Evolutionary conservation across 306 rosid genomes (phyloP).

Genomic region (Sphenostylis stenocarpa): DNA sequence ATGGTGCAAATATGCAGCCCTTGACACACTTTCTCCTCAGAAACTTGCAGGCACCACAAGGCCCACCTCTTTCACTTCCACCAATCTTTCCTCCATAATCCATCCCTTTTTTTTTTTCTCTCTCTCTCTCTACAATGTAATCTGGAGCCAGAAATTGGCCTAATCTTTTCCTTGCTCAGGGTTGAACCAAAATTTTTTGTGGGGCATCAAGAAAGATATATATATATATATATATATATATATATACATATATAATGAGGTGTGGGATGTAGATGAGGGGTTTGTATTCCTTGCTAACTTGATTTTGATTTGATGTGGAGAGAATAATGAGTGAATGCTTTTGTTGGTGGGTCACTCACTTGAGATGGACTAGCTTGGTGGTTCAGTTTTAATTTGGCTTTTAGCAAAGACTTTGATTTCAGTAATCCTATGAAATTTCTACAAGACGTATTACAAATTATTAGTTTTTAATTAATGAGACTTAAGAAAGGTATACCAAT

Average conservation of each 20-base stretch:
- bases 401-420: background rate
- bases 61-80: slow-evolving; percentile 51
- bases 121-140: background rate
- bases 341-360: slow-evolving; percentile 65
- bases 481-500: background rate
- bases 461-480: background rate
- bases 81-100: slow-evolving; percentile 32
- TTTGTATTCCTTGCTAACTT: slow-evolving; percentile 20
- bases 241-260: slow-evolving; percentile 1
- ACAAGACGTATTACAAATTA: background rate
- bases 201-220: slow-evolving; percentile 25
- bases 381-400: background rate
- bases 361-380: slow-evolving; percentile 12
- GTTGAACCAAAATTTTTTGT: slow-evolving; percentile 24
- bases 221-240: slow-evolving; percentile 9
- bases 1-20: slow-evolving; percentile 89
- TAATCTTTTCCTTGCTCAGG: slow-evolving; percentile 31
- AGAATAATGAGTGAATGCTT: slow-evolving; percentile 37
- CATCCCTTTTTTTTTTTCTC: slow-evolving; percentile 7
- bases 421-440: background rate
- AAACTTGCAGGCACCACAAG: slow-evolving; percentile 97
- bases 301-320: slow-evolving; percentile 25
- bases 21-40: slow-evolving; percentile 76
- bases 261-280: slow-evolving; percentile 14
- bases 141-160: background rate